These are phyloP conservation scores for Trichosporon coremiiforme DNA, from an alignment of 1,284 basidiomycete species.

Conservation along the genomic window DNA sequence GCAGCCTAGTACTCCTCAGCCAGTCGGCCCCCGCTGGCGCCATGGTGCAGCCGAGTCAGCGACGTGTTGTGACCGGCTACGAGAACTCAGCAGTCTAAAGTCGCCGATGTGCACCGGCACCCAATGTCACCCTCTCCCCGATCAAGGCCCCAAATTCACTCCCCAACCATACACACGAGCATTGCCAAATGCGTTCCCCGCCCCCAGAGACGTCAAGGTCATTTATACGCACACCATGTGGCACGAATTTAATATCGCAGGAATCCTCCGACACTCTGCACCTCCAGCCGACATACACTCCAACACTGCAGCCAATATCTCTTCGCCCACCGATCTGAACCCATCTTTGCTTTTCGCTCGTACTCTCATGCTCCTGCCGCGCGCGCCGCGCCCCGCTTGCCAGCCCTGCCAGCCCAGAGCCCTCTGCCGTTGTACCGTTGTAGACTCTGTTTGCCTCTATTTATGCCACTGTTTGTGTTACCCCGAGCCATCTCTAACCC, in stretches of 20 bases:
- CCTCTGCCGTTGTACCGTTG: conserved; percentile 9
- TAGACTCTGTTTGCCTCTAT: conserved; percentile 13
- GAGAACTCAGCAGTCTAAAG: background rate
- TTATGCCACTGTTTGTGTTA: conserved; percentile 12
- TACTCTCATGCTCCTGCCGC: background rate
- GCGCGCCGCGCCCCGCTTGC: background rate
- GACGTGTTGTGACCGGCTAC: conserved; percentile 6
- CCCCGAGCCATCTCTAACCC: background rate
- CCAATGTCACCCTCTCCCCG: background rate
- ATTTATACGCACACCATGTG: background rate
- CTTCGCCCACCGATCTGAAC: background rate
- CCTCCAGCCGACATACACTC: too few relatives aligned
- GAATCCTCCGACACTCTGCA: background rate
- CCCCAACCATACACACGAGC: background rate
- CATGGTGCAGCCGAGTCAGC: conserved; percentile 2
- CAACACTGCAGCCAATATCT: background rate
- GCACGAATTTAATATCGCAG: background rate
- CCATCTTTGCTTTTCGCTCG: conserved; percentile 5
- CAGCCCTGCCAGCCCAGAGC: background rate
- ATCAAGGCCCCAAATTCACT: background rate
- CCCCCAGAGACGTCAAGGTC: background rate
- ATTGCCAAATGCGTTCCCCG: background rate
- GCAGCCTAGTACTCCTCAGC: background rate
- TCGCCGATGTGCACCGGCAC: background rate
- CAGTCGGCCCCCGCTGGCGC: background rate